Conservation (phyloP, 108 stramenopile species). For the Fragilariopsis cylindrus region DNA sequence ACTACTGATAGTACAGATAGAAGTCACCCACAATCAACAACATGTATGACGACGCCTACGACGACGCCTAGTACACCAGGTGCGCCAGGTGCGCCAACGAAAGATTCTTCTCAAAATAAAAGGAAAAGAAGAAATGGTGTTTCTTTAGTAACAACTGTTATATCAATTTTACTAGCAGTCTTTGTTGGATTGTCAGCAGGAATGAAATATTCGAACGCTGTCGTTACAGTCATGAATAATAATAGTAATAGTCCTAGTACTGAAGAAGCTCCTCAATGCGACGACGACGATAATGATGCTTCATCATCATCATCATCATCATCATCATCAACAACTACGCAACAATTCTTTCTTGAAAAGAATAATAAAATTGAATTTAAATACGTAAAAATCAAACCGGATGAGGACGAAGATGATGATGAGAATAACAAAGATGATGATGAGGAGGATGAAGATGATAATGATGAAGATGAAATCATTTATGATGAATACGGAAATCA, state of each 20-base stretch:
- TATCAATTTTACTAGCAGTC: background rate
- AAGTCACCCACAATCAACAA: too few species aligned
- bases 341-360: background rate
- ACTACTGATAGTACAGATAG: too few species aligned
- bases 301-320: background rate
- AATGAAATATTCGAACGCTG: background rate
- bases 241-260: too few species aligned
- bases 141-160: background rate
- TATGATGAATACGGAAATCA: too few species aligned
- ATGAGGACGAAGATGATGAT: background rate
- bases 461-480: too few species aligned
- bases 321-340: too few species aligned
- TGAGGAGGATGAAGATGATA: background rate
- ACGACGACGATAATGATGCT: background rate
- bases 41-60: too few species aligned
- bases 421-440: slow-evolving; percentile 4
- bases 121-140: too few species aligned
- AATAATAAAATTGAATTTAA: background rate
- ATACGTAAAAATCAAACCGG: background rate
- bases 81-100: too few species aligned
- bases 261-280: background rate
- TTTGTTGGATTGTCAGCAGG: background rate
- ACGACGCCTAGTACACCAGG: too few species aligned
- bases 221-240: background rate
- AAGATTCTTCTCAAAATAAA: too few species aligned